Base-by-base conservation (phyloP, 352 stramenopile genomes). In the Saprolegnia diclina region DNA sequence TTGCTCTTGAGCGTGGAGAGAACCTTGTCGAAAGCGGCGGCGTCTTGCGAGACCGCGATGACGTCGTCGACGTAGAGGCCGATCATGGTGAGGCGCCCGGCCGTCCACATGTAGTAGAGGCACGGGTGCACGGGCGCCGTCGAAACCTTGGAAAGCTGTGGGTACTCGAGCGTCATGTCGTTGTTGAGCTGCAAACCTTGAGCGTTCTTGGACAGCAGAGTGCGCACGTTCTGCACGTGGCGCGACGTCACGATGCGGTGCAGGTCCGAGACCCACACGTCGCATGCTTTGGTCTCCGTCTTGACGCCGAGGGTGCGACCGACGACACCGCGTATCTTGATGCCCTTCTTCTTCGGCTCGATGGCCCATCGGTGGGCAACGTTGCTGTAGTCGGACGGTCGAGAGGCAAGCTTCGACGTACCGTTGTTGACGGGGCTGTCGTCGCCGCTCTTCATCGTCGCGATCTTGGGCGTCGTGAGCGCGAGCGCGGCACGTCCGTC, bases 21-120 rank as follows among this genome's bases (percentile, higher is more conserved):
- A 16, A 32, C 50, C 22, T 73, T 64, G 1, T 75, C 57, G 0
- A 38, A 35, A 35, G 29, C 5, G 13, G 21, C 5, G 13, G 21
- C 50, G 5, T 57, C 50, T 57, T 57, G 50, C 13, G 54, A 62
- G 38, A 64, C 24, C 21, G 42, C 69, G 5, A 81, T 26, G 0
- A 84, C 35, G 40, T 84, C 77, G 22, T 80, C 75, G 0, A 77
- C 67, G 57, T 77, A 79, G 1, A 69, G 55, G 0, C 68, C 16
- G 35, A 67, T n/a, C 6, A 40, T 59, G 35, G 52, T 59, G 3
- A 35, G 9, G 3, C 35, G 3, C 3, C 9, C 9, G 52, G 35
- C 35, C 19, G 52, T 59, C 52, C 19, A 6, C 40, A 46, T 71
- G 37, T 64, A 75, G 56, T 76, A 79, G 0, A 79, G 14, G 61